phyloP scores from a whole-genome alignment of 768 basidiomycete genomes.

The Thelephora ganbajun region DNA sequence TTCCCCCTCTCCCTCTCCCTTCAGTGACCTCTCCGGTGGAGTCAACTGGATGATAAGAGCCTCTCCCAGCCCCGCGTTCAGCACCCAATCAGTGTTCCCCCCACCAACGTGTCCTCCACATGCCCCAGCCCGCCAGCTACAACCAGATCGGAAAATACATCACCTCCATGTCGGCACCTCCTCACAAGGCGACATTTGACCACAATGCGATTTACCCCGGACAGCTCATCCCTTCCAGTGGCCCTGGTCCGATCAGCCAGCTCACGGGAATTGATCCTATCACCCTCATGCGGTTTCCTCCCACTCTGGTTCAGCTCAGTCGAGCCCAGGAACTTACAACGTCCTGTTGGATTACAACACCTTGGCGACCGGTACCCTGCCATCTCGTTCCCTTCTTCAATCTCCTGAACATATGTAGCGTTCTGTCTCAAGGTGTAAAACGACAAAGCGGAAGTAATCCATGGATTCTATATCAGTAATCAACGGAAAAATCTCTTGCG shows the following conservation, averaged over 20 bases:
- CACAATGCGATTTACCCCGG: constrained; percentile 36
- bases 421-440: not conserved
- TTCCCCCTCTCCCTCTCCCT: constrained; percentile 9
- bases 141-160: too few species aligned
- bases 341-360: constrained; percentile 25
- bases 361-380: constrained; percentile 4
- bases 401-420: not conserved
- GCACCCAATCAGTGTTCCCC: too few species aligned
- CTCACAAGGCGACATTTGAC: constrained; percentile 57
- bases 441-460: too few species aligned
- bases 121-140: too few species aligned
- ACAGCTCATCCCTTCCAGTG: constrained; percentile 20
- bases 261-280: constrained; percentile 16
- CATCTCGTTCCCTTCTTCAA: too few species aligned
- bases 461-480: too few species aligned
- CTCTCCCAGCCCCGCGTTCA: constrained; percentile 25
- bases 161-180: constrained; percentile 56
- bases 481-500: too few species aligned
- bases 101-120: too few species aligned
- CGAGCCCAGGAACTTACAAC: constrained; percentile 33
- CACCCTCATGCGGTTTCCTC: constrained; percentile 20
- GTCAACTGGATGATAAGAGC: constrained; percentile 25
- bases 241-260: constrained; percentile 34
- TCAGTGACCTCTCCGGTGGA: constrained; percentile 15
- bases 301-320: constrained; percentile 17